phyloP scores from a whole-genome alignment of 805 yeast genomes.

The Saccharomyces mikatae region DNA sequence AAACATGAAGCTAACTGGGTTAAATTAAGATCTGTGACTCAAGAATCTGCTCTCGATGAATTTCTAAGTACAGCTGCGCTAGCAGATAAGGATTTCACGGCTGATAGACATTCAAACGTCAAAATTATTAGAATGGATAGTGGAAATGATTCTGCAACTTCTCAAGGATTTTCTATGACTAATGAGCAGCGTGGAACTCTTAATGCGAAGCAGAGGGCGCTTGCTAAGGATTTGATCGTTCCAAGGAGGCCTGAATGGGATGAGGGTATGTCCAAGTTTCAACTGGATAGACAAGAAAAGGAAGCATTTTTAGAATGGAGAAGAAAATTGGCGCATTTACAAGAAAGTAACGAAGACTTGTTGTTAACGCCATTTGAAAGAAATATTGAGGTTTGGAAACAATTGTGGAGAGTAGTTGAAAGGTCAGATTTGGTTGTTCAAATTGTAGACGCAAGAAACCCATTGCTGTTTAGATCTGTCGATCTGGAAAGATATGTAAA shows the following conservation, averaged over 20 bases:
- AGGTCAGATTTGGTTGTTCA: conserved; percentile 91
- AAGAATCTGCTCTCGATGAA: conserved; percentile 89
- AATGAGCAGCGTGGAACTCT: conserved; percentile 57
- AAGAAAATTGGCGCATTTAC: conserved; percentile 74
- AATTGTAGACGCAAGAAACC: conserved; percentile 95
- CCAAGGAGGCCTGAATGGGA: conserved; percentile 93
- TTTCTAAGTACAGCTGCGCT: conserved; percentile 90
- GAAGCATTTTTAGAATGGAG: conserved; percentile 93
- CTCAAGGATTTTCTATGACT: conserved; percentile 54
- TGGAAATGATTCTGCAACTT: conserved; percentile 32
- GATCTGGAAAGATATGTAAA: conserved; percentile 80
- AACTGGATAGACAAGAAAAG: conserved; percentile 80
- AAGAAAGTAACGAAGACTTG: conserved; percentile 70
- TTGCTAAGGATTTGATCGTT: conserved; percentile 66
- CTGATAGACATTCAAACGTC: conserved; percentile 76
- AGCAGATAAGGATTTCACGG: conserved; percentile 93
- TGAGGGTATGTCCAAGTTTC: conserved; percentile 56
- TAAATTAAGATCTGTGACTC: conserved; percentile 86
- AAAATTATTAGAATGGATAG: conserved; percentile 70
- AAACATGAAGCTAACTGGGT: conserved; percentile 84
- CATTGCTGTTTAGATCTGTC: conserved; percentile 77
- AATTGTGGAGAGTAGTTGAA: conserved; percentile 95
- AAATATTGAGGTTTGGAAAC: conserved; percentile 96
- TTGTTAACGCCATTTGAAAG: conserved; percentile 93
- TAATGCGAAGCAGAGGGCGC: conserved; percentile 54